phyloP scores from a whole-genome alignment of 2,329 filamentous ascomycete species.

The Penicillium sp. region DNA sequence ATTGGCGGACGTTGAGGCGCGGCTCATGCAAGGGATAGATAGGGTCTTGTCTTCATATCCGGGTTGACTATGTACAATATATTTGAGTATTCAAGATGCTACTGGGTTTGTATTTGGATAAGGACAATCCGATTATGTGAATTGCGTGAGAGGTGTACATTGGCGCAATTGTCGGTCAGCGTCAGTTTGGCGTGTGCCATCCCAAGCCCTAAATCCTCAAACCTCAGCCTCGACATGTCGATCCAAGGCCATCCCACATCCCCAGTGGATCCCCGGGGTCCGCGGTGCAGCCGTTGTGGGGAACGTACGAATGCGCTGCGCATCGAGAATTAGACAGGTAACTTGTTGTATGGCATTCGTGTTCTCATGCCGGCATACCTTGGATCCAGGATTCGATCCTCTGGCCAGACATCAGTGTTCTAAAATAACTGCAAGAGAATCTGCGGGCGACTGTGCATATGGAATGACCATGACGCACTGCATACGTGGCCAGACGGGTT shows the following conservation, averaged over 20 bases:
- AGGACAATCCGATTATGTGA: neutral
- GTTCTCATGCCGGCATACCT: neutral
- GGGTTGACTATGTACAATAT: neutral
- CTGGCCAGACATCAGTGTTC: neutral
- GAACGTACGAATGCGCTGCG: neutral
- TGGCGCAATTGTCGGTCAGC: neutral
- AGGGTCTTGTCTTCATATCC: neutral
- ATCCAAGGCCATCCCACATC: neutral
- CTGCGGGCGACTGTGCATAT: neutral
- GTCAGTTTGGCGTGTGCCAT: neutral
- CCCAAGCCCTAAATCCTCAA: neutral
- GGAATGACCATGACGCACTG: neutral
- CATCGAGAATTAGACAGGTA: slow-evolving; percentile 1
- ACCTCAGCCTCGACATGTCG: neutral
- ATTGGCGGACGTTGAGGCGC: neutral
- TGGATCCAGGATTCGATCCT: neutral
- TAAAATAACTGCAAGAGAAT: neutral
- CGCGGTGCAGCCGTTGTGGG: neutral
- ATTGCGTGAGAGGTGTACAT: neutral
- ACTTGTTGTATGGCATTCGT: neutral
- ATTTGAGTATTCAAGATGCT: neutral
- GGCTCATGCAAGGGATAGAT: slow-evolving; percentile 1
- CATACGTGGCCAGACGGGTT: neutral
- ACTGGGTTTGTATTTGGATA: neutral
- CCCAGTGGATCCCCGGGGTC: neutral